Base-by-base conservation (phyloP, 2,329 filamentous ascomycete species). In the Botrytis cinerea region DNA sequence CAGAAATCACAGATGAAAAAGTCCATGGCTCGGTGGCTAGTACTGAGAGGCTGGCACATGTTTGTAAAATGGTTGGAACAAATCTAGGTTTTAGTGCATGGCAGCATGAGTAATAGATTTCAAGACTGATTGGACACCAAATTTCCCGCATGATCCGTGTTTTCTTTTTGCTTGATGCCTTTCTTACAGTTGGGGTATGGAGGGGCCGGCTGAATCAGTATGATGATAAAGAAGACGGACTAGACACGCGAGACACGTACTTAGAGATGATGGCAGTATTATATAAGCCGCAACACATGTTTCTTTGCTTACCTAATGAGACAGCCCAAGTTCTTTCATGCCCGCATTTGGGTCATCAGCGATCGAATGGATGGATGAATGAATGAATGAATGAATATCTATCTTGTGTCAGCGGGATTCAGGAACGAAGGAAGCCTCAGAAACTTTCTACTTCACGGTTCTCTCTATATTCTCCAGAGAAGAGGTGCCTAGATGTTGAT, bases 271-370 rank as follows among this genome's bases (percentile, higher is more conserved):
- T 46, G 40, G 18, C n/a, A 40, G 20, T 67, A 54, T 67, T 67
- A 67, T 35, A 54, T 67, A 67, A 54, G 32, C 64, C 20, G 59
- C 57, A 28, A 20, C 25, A 54, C 12, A 28, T 25, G 5, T 45
- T 45, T 14, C 6, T 32, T 32, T 64, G 61, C 61, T 64, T 32
- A 57, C 51, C n/a, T 57, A 46, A 63, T 45, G 28, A 67, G 45
- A 35, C 18, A 35, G 7, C n/a, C n/a, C 51, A 22, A n/a, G 46
- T 68, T 68, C 64, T 68, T 68, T 69, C 38, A 69, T 38, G 25
- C 40, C 66, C 66, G 66, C 66, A 69, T 69, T 69, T 69, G 66
- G 66, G 48, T 25, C 48, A 69, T 57, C 35, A 68, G 57, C 9
- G 25, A 57, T 57, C 28, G 51, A 28, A 51, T 51, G 46, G 12